Conservation (phyloP, 805 yeast genomes). For the Myxozyma kluyveri region DNA sequence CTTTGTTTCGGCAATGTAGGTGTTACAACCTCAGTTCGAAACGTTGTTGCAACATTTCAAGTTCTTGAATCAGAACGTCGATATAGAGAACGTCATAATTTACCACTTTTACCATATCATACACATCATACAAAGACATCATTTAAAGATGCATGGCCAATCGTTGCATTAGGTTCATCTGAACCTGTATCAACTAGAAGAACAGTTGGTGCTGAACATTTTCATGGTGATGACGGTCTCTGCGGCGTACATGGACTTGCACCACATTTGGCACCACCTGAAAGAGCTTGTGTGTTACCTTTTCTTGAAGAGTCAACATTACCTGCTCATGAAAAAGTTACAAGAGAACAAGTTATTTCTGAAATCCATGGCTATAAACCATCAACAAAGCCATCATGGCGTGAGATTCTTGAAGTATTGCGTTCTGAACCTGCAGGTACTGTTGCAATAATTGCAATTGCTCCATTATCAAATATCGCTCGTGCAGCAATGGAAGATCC, state of each 20-base stretch:
- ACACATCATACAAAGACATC: slow-evolving; percentile 21
- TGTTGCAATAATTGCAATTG: slow-evolving; percentile 42
- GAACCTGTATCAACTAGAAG: slow-evolving; percentile 35
- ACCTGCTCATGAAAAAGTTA: slow-evolving; percentile 10
- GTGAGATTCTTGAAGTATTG: slow-evolving; percentile 41
- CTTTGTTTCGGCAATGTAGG: slow-evolving; percentile 44
- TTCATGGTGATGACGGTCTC: slow-evolving; percentile 44
- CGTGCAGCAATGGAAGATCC: slow-evolving; percentile 43
- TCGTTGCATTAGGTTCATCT: slow-evolving; percentile 38
- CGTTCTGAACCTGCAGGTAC: slow-evolving; percentile 38
- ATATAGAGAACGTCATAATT: slow-evolving; percentile 30
- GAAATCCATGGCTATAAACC: slow-evolving; percentile 36
- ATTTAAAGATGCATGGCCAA: slow-evolving; percentile 31
- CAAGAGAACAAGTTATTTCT: slow-evolving; percentile 7
- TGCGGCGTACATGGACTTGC: slow-evolving; percentile 41
- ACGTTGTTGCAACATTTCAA: slow-evolving; percentile 38
- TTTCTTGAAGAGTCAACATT: slow-evolving; percentile 27
- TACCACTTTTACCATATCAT: slow-evolving; percentile 30
- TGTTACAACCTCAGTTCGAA: slow-evolving; percentile 38
- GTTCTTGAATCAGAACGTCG: slow-evolving; percentile 38
- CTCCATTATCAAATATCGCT: slow-evolving; percentile 45
- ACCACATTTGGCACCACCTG: slow-evolving; percentile 40
- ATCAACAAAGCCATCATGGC: slow-evolving; percentile 35
- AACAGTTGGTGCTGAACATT: slow-evolving; percentile 40
- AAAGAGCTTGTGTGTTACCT: slow-evolving; percentile 32